phyloP scores from a whole-genome alignment of 2,329 filamentous ascomycete genomes.

The Chaetomium sp. region DNA sequence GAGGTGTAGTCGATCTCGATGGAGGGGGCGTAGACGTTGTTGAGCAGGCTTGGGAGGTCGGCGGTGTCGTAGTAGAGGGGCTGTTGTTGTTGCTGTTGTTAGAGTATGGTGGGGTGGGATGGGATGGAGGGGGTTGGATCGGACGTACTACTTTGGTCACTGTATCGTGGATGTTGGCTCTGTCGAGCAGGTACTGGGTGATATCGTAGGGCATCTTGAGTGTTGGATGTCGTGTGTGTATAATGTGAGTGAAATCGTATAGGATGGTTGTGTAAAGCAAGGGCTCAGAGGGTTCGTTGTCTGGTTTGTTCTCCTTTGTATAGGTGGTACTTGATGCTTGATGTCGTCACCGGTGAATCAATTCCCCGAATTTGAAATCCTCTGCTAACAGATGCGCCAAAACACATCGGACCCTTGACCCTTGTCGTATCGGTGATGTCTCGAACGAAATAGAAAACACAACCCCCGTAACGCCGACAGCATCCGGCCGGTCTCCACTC shows the following conservation, averaged over 20 bases:
- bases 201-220: conserved; percentile 32
- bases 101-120: not conserved
- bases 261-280: not conserved
- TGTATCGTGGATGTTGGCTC: conserved; percentile 40
- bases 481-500: not conserved
- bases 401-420: too few relatives aligned
- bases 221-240: not conserved
- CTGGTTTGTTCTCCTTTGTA: not conserved
- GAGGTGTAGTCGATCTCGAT: conserved; percentile 39
- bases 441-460: not conserved
- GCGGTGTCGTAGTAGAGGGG: conserved; percentile 37
- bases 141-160: conserved; percentile 35
- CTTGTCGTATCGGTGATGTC: too few relatives aligned
- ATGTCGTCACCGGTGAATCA: not conserved
- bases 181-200: conserved; percentile 39
- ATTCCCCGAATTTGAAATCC: not conserved
- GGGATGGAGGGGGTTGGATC: not conserved
- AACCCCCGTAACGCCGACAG: not conserved
- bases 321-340: not conserved
- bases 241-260: not conserved
- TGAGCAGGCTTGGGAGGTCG: conserved; percentile 30
- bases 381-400: too few relatives aligned
- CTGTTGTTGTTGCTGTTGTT: conserved; percentile 21
- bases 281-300: not conserved
- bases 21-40: conserved; percentile 37